Base-by-base conservation (phyloP, 2,329 filamentous ascomycete species). In the Penicillium sp. region DNA sequence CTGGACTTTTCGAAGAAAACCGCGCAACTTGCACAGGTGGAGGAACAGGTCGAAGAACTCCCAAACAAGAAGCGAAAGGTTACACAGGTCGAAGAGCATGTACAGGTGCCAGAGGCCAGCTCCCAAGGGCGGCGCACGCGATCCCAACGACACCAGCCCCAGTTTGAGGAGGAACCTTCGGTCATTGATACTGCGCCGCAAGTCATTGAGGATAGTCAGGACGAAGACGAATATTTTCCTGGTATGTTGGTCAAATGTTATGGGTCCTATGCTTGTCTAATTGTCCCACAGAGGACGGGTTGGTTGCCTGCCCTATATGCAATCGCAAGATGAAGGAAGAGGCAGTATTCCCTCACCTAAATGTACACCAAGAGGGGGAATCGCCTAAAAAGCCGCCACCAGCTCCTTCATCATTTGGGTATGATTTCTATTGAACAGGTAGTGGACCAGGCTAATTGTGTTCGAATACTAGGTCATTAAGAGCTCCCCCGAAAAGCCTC, bases 221-320 rank as follows among this genome's bases (percentile, higher is more conserved):
- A 76, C 42, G 75, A 57, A 4, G 55, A 47, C 16, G 73, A 73
- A 47, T 71, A 67, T 49, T 49, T 70, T 27, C 71, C 69, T 31
- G 68, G 73, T 76, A 63, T 42, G 67, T 61, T 39, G 14, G 11
- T 43, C 24, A 31, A 13, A 14, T 27, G 3, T 13, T 2, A 21
- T 14, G 10, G 11, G 22, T 24, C 38, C 10, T 11, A 31, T 18
- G 38, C 36, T 31, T 16, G 27, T 55, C 63, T 64, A 61, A 66
- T 54, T 22, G 57, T 57, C 14, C 49, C 22, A 5, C 68, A 80
- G 86, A 89, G 27, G 89, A 94, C 63, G 91, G 90, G 3, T 78
- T 94, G 13, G 90, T 92, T 1, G 81, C 85, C 39, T 99, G 94
- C 70, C 94, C 94, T 0, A 88, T 93, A 16, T 99, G 94, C 70